These are phyloP conservation scores for Alternaria arbusti DNA, from an alignment of 2,329 filamentous ascomycete genomes.

Conservation along the genomic window DNA sequence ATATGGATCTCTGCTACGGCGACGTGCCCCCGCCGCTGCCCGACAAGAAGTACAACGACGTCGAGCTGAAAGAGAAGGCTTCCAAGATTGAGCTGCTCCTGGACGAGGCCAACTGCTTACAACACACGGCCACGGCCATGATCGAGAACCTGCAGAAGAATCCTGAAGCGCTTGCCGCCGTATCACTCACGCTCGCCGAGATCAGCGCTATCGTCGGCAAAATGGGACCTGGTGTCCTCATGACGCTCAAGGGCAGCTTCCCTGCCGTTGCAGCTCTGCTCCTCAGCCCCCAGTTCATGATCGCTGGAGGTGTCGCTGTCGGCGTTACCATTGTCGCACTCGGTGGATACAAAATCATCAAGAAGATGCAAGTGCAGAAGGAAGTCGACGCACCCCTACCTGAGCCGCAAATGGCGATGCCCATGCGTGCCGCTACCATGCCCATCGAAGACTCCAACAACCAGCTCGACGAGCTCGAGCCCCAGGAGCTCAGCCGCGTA, in stretches of 20 bases:
- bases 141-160: constrained; percentile 82
- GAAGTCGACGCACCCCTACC: constrained; percentile 33
- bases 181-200: constrained; percentile 90
- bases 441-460: constrained; percentile 25
- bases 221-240: constrained; percentile 81
- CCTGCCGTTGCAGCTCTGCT: constrained; percentile 87
- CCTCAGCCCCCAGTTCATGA: constrained; percentile 90
- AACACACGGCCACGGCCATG: constrained; percentile 81
- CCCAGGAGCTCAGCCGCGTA: constrained; percentile 63
- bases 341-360: constrained; percentile 96
- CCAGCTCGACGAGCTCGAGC: constrained; percentile 63
- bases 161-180: constrained; percentile 90
- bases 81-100: constrained; percentile 77
- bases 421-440: constrained; percentile 16
- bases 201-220: constrained; percentile 82
- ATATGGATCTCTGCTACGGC: constrained; percentile 93
- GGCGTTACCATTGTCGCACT: constrained; percentile 96
- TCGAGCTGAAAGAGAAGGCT: constrained; percentile 71
- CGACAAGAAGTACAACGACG: constrained; percentile 58
- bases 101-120: constrained; percentile 86
- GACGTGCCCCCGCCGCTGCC: constrained; percentile 74
- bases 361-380: constrained; percentile 69
- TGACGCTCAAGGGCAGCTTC: constrained; percentile 77
- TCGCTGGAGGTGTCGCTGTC: constrained; percentile 85
- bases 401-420: constrained; percentile 14